Conservation (phyloP, 208 protist genomes). For the Histomonas meleagridis region DNA sequence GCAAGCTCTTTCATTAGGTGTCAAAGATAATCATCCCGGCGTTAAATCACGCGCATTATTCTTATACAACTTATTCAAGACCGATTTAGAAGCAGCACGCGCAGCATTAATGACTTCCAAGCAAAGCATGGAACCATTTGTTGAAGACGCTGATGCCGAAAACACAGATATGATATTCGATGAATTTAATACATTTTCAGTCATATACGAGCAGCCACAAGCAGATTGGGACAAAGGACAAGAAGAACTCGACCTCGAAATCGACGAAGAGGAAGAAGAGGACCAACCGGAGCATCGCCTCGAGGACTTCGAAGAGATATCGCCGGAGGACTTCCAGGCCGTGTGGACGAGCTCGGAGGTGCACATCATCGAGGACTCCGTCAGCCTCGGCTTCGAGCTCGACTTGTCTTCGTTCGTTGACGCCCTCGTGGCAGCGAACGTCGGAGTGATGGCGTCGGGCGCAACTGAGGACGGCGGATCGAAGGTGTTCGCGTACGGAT, state of each 20-base stretch:
- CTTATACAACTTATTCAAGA: not conserved
- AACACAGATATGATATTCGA: constrained; percentile 34
- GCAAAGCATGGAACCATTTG: not conserved
- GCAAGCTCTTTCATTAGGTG: not conserved
- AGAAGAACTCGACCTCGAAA: constrained; percentile 13
- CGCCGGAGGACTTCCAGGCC: not conserved
- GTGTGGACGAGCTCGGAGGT: not conserved
- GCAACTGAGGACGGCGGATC: not conserved
- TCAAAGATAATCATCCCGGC: not conserved
- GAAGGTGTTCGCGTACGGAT: constrained; percentile 13
- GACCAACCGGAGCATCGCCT: not conserved
- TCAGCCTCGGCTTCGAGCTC: not conserved
- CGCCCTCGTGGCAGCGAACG: not conserved
- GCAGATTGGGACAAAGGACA: not conserved
- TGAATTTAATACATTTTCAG: constrained; percentile 32
- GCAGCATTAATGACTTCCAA: not conserved
- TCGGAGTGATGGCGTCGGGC: not conserved
- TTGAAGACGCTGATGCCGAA: constrained; percentile 8
- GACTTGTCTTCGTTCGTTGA: not conserved
- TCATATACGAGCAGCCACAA: not conserved
- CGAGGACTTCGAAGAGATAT: not conserved
- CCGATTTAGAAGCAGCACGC: not conserved
- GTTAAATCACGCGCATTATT: not conserved
- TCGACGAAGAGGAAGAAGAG: constrained; percentile 35
- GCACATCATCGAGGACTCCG: not conserved